These are phyloP conservation scores for Tubosaeta sp. DNA, from an alignment of 768 basidiomycete species.

Conservation along the genomic window DNA sequence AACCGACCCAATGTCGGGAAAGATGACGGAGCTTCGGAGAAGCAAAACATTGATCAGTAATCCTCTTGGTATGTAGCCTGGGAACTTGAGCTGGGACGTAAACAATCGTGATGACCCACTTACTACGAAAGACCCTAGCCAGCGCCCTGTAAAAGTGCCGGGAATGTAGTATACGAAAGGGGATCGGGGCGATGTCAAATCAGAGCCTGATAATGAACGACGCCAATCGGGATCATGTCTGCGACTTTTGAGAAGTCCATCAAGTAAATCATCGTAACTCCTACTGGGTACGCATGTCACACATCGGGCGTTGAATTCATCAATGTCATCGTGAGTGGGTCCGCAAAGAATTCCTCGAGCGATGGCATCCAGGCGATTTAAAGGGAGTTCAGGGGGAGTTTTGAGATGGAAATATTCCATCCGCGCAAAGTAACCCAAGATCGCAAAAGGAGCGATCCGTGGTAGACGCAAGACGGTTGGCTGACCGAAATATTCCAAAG, in stretches of 20 bases:
- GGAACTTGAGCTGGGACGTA: constrained; percentile 2
- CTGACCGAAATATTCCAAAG: constrained; percentile 43
- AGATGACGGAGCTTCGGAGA: constrained; percentile 30
- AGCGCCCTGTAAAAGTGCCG: constrained; percentile 44
- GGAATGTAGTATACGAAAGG: constrained; percentile 33
- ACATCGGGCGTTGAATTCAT: constrained; percentile 40
- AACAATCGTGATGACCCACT: constrained; percentile 10
- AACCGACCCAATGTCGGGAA: constrained; percentile 37
- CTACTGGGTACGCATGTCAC: constrained; percentile 34
- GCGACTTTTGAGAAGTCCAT: constrained; percentile 23
- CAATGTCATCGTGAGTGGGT: constrained; percentile 45
- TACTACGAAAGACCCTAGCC: constrained; percentile 49
- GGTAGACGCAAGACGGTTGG: constrained; percentile 35
- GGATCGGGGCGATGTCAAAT: not conserved
- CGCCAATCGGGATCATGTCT: constrained; percentile 30
- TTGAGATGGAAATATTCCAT: constrained; percentile 32
- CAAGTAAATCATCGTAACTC: constrained; percentile 18
- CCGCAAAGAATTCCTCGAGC: constrained; percentile 30
- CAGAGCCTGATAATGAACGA: constrained; percentile 17
- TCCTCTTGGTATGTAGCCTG: constrained; percentile 39
- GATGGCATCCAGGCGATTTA: constrained; percentile 34
- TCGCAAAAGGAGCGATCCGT: constrained; percentile 43
- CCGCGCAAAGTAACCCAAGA: constrained; percentile 45
- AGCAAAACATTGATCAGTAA: constrained; percentile 36
- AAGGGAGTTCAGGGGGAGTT: constrained; percentile 40